Evolutionary conservation across 1,139 yeast species (phyloP).

Genomic region (Hansenula lynferdii): DNA sequence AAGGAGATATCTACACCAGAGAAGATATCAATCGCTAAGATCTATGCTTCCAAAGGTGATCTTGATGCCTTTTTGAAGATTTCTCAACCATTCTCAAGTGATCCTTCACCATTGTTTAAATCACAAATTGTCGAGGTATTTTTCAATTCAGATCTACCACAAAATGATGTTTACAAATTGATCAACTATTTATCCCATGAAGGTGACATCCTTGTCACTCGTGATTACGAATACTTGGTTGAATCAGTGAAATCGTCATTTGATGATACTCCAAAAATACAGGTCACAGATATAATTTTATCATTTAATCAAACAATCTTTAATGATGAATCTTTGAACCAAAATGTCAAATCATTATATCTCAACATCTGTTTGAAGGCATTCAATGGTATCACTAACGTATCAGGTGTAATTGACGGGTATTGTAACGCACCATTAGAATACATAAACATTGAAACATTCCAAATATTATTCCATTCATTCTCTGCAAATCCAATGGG

Average conservation of each 20-base stretch:
- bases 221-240: neutral
- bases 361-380: constrained; percentile 10
- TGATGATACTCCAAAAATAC: neutral
- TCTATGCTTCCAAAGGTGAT: neutral
- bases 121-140: neutral
- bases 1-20: neutral
- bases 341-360: constrained; percentile 5
- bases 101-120: neutral
- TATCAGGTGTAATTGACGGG: constrained; percentile 14
- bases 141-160: neutral
- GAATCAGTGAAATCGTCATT: neutral
- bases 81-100: neutral
- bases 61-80: neutral
- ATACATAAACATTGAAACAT: constrained; percentile 4
- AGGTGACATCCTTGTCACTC: neutral
- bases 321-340: neutral
- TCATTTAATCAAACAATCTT: neutral
- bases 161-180: neutral
- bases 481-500: constrained; percentile 13
- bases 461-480: constrained; percentile 10
- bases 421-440: constrained; percentile 8
- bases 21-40: neutral
- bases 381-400: constrained; percentile 8
- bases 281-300: neutral
- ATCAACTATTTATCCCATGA: neutral